These are phyloP conservation scores for Lagenidium giganteum DNA, from an alignment of 352 stramenopile genomes.

Conservation along the genomic window DNA sequence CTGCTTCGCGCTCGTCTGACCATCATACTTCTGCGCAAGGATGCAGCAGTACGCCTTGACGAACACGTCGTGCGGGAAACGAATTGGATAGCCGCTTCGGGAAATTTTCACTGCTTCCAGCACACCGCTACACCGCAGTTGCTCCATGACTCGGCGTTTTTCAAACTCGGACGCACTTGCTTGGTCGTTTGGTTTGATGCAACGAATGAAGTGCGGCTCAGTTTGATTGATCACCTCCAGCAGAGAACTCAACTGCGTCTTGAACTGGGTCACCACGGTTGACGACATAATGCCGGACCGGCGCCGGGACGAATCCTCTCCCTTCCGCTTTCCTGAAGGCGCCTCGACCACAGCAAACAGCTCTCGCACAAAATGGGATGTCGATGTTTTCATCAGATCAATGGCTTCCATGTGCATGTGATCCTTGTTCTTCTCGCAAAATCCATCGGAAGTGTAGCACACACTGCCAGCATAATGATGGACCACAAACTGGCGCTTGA, in stretches of 20 bases:
- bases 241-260: slow-evolving; percentile 88
- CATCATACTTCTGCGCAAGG: slow-evolving; percentile 32
- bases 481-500: slow-evolving; percentile 81
- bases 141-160: slow-evolving; percentile 62
- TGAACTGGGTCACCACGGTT: slow-evolving; percentile 91
- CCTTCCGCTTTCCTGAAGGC: slow-evolving; percentile 25
- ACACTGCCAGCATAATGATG: slow-evolving; percentile 84
- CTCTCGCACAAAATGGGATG: slow-evolving; percentile 53
- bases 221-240: slow-evolving; percentile 93
- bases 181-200: slow-evolving; percentile 86
- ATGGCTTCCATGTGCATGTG: slow-evolving; percentile 79
- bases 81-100: slow-evolving; percentile 90
- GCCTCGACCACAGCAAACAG: no score
- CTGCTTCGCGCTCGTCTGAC: slow-evolving; percentile 40
- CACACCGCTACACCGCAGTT: slow-evolving; percentile 84
- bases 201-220: slow-evolving; percentile 90
- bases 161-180: slow-evolving; percentile 59
- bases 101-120: slow-evolving; percentile 88
- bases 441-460: slow-evolving; percentile 74
- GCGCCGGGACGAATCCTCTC: slow-evolving; percentile 36
- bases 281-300: slow-evolving; percentile 80
- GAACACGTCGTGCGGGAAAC: slow-evolving; percentile 92
- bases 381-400: slow-evolving; percentile 66
- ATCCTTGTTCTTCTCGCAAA: slow-evolving; percentile 90
- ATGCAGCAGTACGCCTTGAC: slow-evolving; percentile 80